Evolutionary conservation across 2,329 filamentous ascomycete species (phyloP), one percentile per base, ranked within the genome.

Genomic region (Xylaria digitata): DNA sequence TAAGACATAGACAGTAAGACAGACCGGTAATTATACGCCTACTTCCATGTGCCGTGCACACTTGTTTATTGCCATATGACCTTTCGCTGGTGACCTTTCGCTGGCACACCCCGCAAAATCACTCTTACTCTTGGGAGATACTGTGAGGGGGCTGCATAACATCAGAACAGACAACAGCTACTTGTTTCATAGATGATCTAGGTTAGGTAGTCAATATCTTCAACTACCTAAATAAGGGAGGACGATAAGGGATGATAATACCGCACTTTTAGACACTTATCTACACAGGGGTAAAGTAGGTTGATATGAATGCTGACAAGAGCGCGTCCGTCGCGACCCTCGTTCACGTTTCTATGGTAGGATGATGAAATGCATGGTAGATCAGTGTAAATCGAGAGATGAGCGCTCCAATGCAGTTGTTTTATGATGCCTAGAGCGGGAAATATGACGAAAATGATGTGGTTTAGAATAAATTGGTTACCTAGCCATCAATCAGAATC

Each of bases 371-470:
- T 50, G 42, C 23, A 40, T 26, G n/a, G 49, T 17, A 26, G 56
- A 48, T 45, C 43, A 32, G 37, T 63, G 42, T 60, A 49, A 45
- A 70, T 70, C 64, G 69, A 71, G 46, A 60, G 48, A 40, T 37
- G 30, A 15, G 53, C 61, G 58, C 64, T 66, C 45, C 45, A 46
- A 56, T 56, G 13, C 19, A 30, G 32, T 50, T 54, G 49, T 58
- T 55, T 30, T 58, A 68, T 62, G 61, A 45, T 62, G 62, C 15
- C 52, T n/a, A 66, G 40, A 54, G 15, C 17, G 57, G 54, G 15
- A 66, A 54, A 15, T 61, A 71, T 69, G 66, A 58, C 37, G 46
- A 56, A 64, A 64, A 63, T 60, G 64, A 49, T 56, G 46, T 53
- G 19, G 53, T 50, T 46, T 56, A 57, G 42, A 56, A 57, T 66